Percentiles rank a stretch among this genome's conserved stretches.
Conservation (phyloP, 495 filamentous ascomycete species). For the Xylaria sp. region DNA sequence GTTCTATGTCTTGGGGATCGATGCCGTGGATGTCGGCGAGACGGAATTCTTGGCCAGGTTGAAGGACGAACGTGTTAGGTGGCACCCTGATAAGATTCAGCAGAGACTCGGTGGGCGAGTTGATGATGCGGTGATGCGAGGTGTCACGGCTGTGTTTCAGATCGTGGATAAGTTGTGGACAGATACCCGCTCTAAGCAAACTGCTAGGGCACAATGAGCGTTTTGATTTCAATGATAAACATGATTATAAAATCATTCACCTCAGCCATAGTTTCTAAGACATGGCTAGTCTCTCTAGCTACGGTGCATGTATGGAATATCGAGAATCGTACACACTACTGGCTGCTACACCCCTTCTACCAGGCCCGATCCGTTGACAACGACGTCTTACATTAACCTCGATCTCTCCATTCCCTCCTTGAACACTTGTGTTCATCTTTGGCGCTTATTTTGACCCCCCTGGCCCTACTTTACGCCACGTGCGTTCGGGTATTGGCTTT, state of each 20-base stretch:
- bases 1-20: slow-evolving; percentile 53
- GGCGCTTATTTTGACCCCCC: not conserved
- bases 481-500: not conserved
- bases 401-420: not conserved
- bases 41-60: slow-evolving; percentile 67
- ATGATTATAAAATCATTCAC: not conserved
- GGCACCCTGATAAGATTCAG: slow-evolving; percentile 99
- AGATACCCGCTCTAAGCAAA: slow-evolving; percentile 54
- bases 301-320: too few relatives aligned
- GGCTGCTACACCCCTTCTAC: too few relatives aligned
- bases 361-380: too few relatives aligned
- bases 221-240: slow-evolving; percentile 7
- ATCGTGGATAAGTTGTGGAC: slow-evolving; percentile 84
- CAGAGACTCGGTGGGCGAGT: slow-evolving; percentile 79
- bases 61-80: slow-evolving; percentile 86
- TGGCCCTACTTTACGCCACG: not conserved
- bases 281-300: too few relatives aligned
- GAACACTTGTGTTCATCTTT: not conserved
- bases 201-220: slow-evolving; percentile 28
- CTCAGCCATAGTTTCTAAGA: too few relatives aligned
- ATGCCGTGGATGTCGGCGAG: slow-evolving; percentile 57
- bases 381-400: not conserved
- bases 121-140: slow-evolving; percentile 69
- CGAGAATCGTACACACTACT: too few relatives aligned
- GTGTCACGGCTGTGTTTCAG: slow-evolving; percentile 91